These are phyloP conservation scores for Austroboletus rostrupii DNA, from an alignment of 1,284 basidiomycete genomes.

Conservation along the genomic window DNA sequence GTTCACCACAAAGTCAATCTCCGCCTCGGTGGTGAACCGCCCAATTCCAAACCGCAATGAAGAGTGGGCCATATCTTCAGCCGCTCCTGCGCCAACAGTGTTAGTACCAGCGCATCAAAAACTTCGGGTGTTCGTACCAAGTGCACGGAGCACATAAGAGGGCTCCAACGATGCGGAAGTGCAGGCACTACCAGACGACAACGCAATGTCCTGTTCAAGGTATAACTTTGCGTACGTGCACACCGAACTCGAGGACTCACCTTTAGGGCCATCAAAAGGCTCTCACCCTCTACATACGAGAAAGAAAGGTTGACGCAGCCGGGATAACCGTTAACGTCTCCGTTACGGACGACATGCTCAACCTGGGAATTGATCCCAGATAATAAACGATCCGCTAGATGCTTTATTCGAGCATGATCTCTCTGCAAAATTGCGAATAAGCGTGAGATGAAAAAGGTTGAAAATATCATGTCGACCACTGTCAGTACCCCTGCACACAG, in stretches of 20 bases:
- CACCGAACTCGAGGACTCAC: slow-evolving; percentile 45
- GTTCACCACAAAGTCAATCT: slow-evolving; percentile 91
- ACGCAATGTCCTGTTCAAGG: slow-evolving; percentile 76
- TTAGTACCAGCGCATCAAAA: not conserved
- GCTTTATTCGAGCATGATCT: slow-evolving; percentile 78
- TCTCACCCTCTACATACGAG: slow-evolving; percentile 97
- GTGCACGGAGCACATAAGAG: slow-evolving; percentile 94
- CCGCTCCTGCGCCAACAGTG: slow-evolving; percentile 56
- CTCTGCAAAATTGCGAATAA: slow-evolving; percentile 44
- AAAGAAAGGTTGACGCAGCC: slow-evolving; percentile 96
- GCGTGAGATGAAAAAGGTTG: slow-evolving; percentile 5
- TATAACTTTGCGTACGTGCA: not conserved
- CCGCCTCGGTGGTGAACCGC: slow-evolving; percentile 96
- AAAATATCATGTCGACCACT: slow-evolving; percentile 12
- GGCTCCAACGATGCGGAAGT: slow-evolving; percentile 98
- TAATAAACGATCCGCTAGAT: slow-evolving; percentile 81
- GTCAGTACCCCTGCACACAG: slow-evolving; percentile 91
- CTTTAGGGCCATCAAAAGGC: slow-evolving; percentile 96
- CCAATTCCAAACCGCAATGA: slow-evolving; percentile 97
- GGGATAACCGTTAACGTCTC: slow-evolving; percentile 83
- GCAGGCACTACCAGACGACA: slow-evolving; percentile 97
- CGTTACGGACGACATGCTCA: slow-evolving; percentile 91
- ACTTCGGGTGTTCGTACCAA: slow-evolving; percentile 50
- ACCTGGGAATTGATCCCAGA: slow-evolving; percentile 80
- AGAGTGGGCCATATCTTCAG: slow-evolving; percentile 99